A percentile compares a stretch with the other conserved stretches of the same genome.
Conservation (phyloP, 345 rosid genomes). For the Hibiscus tridactylites region DNA sequence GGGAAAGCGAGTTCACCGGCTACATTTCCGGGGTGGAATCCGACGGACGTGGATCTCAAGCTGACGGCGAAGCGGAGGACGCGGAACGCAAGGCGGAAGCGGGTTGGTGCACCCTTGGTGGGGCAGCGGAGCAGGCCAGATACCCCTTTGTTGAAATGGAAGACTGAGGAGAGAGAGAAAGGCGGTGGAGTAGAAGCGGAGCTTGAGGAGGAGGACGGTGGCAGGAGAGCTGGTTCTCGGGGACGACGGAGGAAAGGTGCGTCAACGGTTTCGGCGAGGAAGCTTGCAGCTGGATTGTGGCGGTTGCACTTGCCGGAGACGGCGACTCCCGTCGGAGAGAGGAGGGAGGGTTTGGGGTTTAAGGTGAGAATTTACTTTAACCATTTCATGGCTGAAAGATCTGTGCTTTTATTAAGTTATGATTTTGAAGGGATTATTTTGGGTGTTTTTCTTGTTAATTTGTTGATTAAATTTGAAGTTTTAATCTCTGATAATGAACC, state of each 20-base stretch:
- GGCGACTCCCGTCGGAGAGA: conserved; percentile 21
- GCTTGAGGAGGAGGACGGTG: conserved; percentile 24
- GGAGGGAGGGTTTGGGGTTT: conserved; percentile 50
- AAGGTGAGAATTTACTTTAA: conserved; percentile 31
- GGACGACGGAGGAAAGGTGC: conserved; percentile 28
- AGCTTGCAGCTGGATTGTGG: conserved; percentile 87
- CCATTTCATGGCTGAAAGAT: not conserved
- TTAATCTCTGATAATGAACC: not conserved
- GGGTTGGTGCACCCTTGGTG: conserved; percentile 32
- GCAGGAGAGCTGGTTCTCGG: conserved; percentile 20
- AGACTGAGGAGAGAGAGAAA: conserved; percentile 36
- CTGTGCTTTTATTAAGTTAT: not conserved
- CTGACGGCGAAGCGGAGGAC: conserved; percentile 35
- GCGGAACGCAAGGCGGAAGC: conserved; percentile 38
- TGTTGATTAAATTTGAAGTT: conserved; percentile 19
- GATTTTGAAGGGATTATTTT: too few species aligned
- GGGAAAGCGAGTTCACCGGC: conserved; percentile 41
- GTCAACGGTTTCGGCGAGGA: conserved; percentile 59
- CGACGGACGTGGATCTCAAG: conserved; percentile 48
- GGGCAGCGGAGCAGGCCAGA: conserved; percentile 65
- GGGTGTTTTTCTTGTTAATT: not conserved
- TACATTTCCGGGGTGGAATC: conserved; percentile 22
- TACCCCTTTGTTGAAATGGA: conserved; percentile 78
- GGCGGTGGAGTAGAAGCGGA: conserved; percentile 27
- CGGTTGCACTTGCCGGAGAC: conserved; percentile 60